Base-by-base conservation (phyloP, 1,284 basidiomycete genomes). In the Irpex sp. region DNA sequence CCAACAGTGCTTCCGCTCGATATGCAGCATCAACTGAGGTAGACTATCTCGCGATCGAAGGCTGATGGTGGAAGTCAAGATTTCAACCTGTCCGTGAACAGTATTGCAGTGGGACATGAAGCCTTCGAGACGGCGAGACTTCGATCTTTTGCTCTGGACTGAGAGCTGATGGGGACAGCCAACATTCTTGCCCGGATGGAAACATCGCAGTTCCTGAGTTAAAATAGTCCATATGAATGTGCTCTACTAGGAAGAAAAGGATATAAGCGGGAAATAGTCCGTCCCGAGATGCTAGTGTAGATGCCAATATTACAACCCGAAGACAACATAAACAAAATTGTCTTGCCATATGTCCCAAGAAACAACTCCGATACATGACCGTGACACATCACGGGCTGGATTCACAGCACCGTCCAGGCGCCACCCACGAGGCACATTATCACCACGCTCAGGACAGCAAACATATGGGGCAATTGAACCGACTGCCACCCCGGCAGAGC, bases 371-470 rank as follows among this genome's bases (percentile, higher is more conserved):
- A 22, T 27, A 20, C 24, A 22, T 60, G 20, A 60, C 45, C 10
- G 18, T 13, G 45, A 18, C 45, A 3, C 45, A 60, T 60, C n/a
- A 11, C 11, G 20, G 20, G 11, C 45, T 13, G 45, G n/a, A 68
- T 60, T 32, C 72, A 79, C 60, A 79, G 75, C 66, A 79, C 74
- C 20, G 76, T 74, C 71, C 76, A 73, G 62, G 74, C 77, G 58
- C 79, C 79, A 56, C 76, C 76, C 65, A 78, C 65, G 58, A 75
- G 54, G 58, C 77, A 76, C 60, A 77, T 54, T 20, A 67, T 69
- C 62, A 78, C 49, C 3, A 71, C 73, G 69, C 72, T 56, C 11
- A 74, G 62, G 10, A 77, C 22, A 38, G 71, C 73, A 24, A 76
- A 20, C 42, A 78, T 69, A 71, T 78, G 79, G 60, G 73, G 71